Evolutionary conservation across 495 filamentous ascomycete species (phyloP).

Genomic region (Tuber borchii): DNA sequence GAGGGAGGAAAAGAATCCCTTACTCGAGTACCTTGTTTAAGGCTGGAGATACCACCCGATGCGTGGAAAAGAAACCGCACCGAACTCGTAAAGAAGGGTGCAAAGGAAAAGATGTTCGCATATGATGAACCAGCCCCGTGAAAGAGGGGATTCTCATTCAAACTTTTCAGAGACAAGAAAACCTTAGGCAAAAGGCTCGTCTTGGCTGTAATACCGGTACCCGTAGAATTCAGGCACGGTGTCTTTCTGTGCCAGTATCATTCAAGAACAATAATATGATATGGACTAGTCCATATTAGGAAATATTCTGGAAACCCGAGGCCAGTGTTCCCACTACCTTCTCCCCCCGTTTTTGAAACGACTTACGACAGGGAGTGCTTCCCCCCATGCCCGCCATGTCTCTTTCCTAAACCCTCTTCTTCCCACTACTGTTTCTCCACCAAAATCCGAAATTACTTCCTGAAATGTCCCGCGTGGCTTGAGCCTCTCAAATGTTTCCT

Average conservation of each 20-base stretch:
- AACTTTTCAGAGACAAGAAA: neutral
- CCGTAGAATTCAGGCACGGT: neutral
- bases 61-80: neutral
- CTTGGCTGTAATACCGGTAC: too few species aligned
- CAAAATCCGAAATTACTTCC: neutral
- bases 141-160: neutral
- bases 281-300: neutral
- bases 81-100: neutral
- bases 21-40: neutral
- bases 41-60: neutral
- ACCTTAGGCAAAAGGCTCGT: neutral
- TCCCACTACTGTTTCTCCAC: neutral
- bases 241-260: neutral
- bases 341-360: neutral
- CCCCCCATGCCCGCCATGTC: neutral
- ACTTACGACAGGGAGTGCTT: neutral
- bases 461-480: neutral
- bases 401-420: neutral
- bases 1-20: neutral
- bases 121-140: neutral
- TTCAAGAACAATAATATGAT: neutral
- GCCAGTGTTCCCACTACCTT: neutral
- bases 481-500: neutral
- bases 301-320: neutral
- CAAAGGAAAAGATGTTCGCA: neutral